A percentile compares a stretch with the other conserved stretches of the same genome.
Conservation (phyloP, 495 filamentous ascomycete genomes). For the Aspergillus olivimuriae region DNA sequence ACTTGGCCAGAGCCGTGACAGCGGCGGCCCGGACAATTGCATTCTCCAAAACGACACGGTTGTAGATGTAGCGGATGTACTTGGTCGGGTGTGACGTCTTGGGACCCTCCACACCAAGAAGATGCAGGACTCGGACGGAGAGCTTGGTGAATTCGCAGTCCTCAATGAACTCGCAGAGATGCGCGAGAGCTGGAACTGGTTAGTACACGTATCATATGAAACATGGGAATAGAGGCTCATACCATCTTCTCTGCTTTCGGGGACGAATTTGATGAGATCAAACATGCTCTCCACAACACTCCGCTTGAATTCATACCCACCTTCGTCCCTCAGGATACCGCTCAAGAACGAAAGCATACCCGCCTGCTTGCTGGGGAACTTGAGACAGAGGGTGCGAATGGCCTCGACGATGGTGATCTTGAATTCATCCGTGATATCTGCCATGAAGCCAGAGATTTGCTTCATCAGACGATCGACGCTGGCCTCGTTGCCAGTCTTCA, state of each 20-base stretch:
- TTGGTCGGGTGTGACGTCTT: conserved; percentile 95
- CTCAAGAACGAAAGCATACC: conserved; percentile 97
- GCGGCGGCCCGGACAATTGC: conserved; percentile 92
- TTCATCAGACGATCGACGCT: conserved; percentile 98
- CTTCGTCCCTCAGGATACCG: conserved; percentile 90
- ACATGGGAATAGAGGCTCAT: conserved; percentile 9
- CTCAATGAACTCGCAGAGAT: conserved; percentile 98
- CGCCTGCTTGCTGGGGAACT: conserved; percentile 97
- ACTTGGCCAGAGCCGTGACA: conserved; percentile 92
- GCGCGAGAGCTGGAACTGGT: conserved; percentile 62
- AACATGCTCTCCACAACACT: conserved; percentile 99
- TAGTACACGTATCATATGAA: background rate
- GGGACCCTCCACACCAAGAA: conserved; percentile 89
- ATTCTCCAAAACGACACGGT: conserved; percentile 95
- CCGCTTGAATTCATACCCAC: conserved; percentile 97
- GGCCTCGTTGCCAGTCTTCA: conserved; percentile 96
- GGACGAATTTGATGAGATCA: conserved; percentile 97
- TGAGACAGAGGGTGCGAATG: conserved; percentile 90
- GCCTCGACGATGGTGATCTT: conserved; percentile 99
- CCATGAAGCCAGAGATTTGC: conserved; percentile 96
- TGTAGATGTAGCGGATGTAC: conserved; percentile 99
- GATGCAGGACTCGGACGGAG: conserved; percentile 87
- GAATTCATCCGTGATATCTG: conserved; percentile 97
- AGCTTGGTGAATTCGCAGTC: conserved; percentile 99
- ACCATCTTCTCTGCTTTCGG: conserved; percentile 93